phyloP scores from a whole-genome alignment of 2,329 filamentous ascomycete species.

The Clonostachys solani region DNA sequence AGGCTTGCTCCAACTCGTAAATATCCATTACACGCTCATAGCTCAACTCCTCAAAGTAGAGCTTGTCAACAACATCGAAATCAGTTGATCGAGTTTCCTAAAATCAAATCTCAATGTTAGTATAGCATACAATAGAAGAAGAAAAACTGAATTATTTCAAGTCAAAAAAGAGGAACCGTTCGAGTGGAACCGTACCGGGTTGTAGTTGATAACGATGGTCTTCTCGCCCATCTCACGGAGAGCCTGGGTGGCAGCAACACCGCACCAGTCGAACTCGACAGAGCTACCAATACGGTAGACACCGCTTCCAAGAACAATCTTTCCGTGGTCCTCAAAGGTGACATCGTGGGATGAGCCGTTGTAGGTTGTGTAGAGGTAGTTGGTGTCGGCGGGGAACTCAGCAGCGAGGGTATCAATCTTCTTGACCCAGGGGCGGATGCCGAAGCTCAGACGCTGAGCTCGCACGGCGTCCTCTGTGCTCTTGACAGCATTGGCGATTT shows the following conservation, averaged over 20 bases:
- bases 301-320: slow-evolving; percentile 84
- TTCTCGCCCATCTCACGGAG: slow-evolving; percentile 87
- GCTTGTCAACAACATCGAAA: slow-evolving; percentile 81
- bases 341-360: slow-evolving; percentile 94
- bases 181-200: background rate
- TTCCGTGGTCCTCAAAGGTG: slow-evolving; percentile 87
- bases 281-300: slow-evolving; percentile 98
- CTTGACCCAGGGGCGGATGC: slow-evolving; percentile 94
- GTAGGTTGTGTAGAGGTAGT: slow-evolving; percentile 97
- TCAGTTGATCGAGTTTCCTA: slow-evolving; percentile 75
- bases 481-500: slow-evolving; percentile 84
- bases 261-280: slow-evolving; percentile 99
- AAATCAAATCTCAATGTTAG: background rate
- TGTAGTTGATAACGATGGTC: slow-evolving; percentile 88
- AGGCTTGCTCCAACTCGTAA: slow-evolving; percentile 84
- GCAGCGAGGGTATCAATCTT: slow-evolving; percentile 97
- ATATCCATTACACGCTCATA: slow-evolving; percentile 99
- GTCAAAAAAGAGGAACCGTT: background rate
- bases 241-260: slow-evolving; percentile 82
- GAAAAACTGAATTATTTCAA: background rate
- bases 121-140: background rate
- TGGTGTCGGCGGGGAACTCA: slow-evolving; percentile 91
- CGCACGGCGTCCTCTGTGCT: slow-evolving; percentile 88
- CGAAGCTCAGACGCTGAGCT: slow-evolving; percentile 77
- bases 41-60: slow-evolving; percentile 96